Conservation (phyloP, 108 stramenopile genomes). For the Aurantiochytrium sp. region DNA sequence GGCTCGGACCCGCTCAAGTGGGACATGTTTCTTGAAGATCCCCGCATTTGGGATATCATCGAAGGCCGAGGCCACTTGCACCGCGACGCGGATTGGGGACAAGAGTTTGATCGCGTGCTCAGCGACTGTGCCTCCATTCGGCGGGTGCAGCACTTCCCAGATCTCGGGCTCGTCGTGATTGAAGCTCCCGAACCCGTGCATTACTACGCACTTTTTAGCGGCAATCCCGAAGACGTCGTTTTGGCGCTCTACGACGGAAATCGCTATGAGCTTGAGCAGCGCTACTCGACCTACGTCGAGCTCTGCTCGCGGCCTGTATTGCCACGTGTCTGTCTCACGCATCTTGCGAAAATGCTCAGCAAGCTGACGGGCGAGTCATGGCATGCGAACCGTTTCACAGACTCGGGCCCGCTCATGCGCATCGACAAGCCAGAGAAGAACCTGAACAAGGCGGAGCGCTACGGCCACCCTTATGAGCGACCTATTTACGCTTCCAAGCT, state of each 20-base stretch:
- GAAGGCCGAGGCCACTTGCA: not conserved
- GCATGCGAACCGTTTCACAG: not conserved
- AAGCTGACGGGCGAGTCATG: not conserved
- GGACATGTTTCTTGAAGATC: not conserved
- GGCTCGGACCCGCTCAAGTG: not conserved
- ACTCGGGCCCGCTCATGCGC: conserved; percentile 8
- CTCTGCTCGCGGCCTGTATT: not conserved
- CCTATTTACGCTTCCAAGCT: not conserved
- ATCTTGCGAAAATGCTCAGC: not conserved
- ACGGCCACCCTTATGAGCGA: not conserved
- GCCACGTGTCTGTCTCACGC: not conserved
- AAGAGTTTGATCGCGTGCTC: not conserved
- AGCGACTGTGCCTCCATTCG: not conserved
- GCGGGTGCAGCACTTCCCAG: not conserved
- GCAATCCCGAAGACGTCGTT: not conserved
- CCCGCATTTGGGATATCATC: not conserved
- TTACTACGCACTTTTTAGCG: not conserved
- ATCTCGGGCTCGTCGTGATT: not conserved
- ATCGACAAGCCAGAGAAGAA: not conserved
- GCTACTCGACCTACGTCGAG: not conserved
- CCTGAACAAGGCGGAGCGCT: not conserved
- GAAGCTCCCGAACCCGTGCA: not conserved
- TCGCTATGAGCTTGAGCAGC: not conserved
- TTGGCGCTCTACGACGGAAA: not conserved
- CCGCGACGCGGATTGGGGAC: not conserved